Base-by-base conservation (phyloP, 176 grass and related monocot species). In the Secale cereale region DNA sequence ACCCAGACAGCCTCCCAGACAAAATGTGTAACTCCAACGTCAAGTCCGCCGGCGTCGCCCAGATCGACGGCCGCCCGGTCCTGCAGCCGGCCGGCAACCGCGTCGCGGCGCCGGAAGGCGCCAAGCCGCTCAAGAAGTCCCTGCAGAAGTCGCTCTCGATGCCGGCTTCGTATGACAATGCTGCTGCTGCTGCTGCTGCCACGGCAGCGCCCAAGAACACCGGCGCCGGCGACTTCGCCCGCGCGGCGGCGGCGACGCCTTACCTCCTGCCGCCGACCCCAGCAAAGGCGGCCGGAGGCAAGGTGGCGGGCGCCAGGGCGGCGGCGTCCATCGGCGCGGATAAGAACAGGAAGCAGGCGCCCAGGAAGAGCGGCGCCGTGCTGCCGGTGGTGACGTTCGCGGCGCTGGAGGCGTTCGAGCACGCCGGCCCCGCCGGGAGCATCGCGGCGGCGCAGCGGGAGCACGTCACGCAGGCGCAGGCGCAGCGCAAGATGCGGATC, bases 21-120 rank as follows among this genome's bases (percentile, higher is more conserved):
- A 97, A 3, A 64, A 98, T 95, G 96, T 98, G 96, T 88, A 98
- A 90, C 78, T 92, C 93, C 65, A 95, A 91, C 81, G 82, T 93
- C 86, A 95, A 95, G 88, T 89, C 93, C 15, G 70, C 76, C 77
- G 66, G 60, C 35, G 90, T 90, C 41, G 90, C 82, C 9, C 82
- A 93, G 84, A 98, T 98, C 78, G 89, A 91, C 68, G 96, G 93
- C 17, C 85, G 96, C 57, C 87, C 93, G 45, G 96, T 98, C 37
- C 77, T 98, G 67, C 96, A 95, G 90, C 96, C 96, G 56, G 89
- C 91, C 17, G 86, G 91, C 46, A 98, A 98, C 83, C 91, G 89
- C 83, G 90, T 98, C 22, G 84, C 91, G 1, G 73, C 81, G 46
- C 19, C 79, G 25, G 90, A 98, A 28, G 66, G 17, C 26, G 78